Base-by-base conservation (phyloP, 1,284 basidiomycete species). In the Malassezia slooffiae region DNA sequence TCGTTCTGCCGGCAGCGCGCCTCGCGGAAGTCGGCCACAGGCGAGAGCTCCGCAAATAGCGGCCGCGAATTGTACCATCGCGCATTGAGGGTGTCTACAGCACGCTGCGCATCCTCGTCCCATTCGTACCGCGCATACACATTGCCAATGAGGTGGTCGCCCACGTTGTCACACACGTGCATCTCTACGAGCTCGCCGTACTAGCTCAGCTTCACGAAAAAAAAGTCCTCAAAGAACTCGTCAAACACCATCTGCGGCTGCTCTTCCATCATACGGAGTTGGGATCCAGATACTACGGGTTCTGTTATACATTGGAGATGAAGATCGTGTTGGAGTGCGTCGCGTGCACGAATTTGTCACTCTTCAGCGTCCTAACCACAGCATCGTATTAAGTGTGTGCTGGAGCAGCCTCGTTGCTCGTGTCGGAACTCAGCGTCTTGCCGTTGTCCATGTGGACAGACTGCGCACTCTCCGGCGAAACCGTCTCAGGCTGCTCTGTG, bases 261-360 rank as follows among this genome's bases (percentile, higher is more conserved):
- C 62, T 83, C 80, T 34, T 66, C 62, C 15, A 80, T 79, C 62
- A 93, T 74, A 22, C 37, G 80, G 78, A 81, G 62, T 88, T 78
- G 29, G 87, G 85, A 65, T 88, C 83, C 20, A 58, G 52, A 60
- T 91, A 85, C 1, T 83, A 83, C 1, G 93, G 93, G 72, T 97
- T 99, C 71, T 96, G 89, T 72, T 96, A 99, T 38, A 97, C 89
- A 66, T 99, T 99, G n/a, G 89, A 87, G 15, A 97, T 78, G 17
- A 97, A 77, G 31, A 99, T 89, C 2, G 93, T 97, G 65, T 95
- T 90, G 2, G 89, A 95, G 72, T 91, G 96, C 3, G 87, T 83
- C 1, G 93, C 93, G 62, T 85, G 82, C 71, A 95, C 96, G 73
- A n/a, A n/a, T n/a, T n/a, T n/a, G n/a, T n/a, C n/a, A n/a, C n/a